phyloP scores from a whole-genome alignment of 2,329 filamentous ascomycete genomes.

The Rutstroemia sydowiana region DNA sequence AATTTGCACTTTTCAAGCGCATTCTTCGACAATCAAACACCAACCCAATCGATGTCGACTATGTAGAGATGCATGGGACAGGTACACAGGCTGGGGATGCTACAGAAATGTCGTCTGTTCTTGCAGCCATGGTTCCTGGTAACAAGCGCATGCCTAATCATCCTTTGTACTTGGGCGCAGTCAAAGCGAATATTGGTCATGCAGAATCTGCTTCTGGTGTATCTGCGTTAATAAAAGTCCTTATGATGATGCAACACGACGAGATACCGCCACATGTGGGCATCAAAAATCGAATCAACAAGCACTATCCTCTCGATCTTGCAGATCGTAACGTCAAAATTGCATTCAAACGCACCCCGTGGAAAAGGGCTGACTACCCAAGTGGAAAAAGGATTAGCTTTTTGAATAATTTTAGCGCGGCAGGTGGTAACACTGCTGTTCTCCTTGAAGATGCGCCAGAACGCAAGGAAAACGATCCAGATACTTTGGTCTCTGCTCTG shows the following conservation, averaged over 20 bases:
- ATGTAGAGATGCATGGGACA: slow-evolving; percentile 17
- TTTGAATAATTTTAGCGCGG: slow-evolving; percentile 41
- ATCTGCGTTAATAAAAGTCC: slow-evolving; percentile 20
- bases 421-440: slow-evolving; percentile 14
- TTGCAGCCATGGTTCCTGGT: slow-evolving; percentile 6
- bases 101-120: slow-evolving; percentile 14
- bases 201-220: slow-evolving; percentile 17
- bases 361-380: slow-evolving; percentile 20
- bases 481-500: neutral
- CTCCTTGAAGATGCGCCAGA: slow-evolving; percentile 11
- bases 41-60: slow-evolving; percentile 17
- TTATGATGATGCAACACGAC: slow-evolving; percentile 18
- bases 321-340: neutral
- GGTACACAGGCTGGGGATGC: slow-evolving; percentile 19
- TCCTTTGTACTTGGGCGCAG: slow-evolving; percentile 15
- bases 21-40: slow-evolving; percentile 8
- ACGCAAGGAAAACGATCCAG: neutral
- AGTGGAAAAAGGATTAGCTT: neutral
- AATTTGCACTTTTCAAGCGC: slow-evolving; percentile 23
- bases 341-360: slow-evolving; percentile 16
- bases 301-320: slow-evolving; percentile 23
- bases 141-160: slow-evolving; percentile 22
- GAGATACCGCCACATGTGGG: slow-evolving; percentile 14
- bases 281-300: slow-evolving; percentile 18
- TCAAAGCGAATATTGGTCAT: slow-evolving; percentile 26